Evolutionary conservation across 2,329 filamentous ascomycete species (phyloP), one percentile per base, ranked within the genome.

Genomic region (Phaeosphaeria sp.): DNA sequence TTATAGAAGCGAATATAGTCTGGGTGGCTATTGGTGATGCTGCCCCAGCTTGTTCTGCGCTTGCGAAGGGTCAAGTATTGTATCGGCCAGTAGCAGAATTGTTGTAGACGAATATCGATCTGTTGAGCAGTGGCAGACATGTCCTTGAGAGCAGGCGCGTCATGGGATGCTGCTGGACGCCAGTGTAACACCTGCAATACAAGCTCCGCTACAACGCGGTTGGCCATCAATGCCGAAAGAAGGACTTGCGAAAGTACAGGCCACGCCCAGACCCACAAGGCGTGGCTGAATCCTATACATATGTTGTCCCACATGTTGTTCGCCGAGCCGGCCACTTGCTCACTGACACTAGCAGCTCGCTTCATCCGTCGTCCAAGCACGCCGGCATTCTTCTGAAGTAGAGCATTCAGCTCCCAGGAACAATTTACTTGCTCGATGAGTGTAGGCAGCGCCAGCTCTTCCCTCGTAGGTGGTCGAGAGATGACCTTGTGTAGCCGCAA

Each of bases 1-100:
- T 99, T 99, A 80, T 98, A 99, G 78, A 99, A 99, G 17, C 95
- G 90, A 65, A 99, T 99, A 76, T 99, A 99, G 76, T 99, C 95
- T 0, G 94, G 92, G 76, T 99, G 94, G 68, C 90, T 97, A 48
- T 90, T 95, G 0, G 93, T 97, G 54, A 98, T 91, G 74, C 94
- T 98, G 57, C 93, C 91, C 94, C 95, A 98, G 68, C 96, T 92
- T 61, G 89, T 88, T 73, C 96, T 96, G 40, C 93, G 86, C 72
- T 91, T 89, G n/a, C 93, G 89, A 47, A 99, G 79, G 17, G 93
- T 98, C 44, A 94, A 85, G 74, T 98, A 97, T 76, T 99, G 94
- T 78, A 96, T 92, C 2, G 95, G 96, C 93, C 94, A 98, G 77
- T 99, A 99, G 78, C 94, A 98, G 74, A 98, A 98, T 74, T 99